Evolutionary conservation across 1,139 yeast species (phyloP).

Genomic region (Candida sanyaensis): DNA sequence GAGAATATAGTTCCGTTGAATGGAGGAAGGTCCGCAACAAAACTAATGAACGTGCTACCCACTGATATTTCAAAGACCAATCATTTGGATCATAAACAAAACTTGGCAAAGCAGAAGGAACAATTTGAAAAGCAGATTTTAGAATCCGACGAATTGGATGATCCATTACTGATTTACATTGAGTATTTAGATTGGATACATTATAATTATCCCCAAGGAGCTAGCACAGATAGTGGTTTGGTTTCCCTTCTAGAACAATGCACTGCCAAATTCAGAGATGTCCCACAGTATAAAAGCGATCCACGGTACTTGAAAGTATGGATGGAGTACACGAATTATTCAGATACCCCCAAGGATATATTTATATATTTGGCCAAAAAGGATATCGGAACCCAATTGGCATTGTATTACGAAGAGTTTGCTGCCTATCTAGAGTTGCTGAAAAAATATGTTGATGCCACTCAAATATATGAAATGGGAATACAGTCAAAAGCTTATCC

Average conservation of each 20-base stretch:
- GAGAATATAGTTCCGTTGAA: constrained; percentile 75
- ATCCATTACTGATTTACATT: constrained; percentile 74
- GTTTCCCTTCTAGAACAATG: constrained; percentile 69
- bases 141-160: constrained; percentile 65
- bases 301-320: constrained; percentile 78
- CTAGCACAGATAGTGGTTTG: constrained; percentile 66
- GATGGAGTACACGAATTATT: constrained; percentile 70
- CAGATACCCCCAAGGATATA: constrained; percentile 72
- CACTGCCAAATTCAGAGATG: constrained; percentile 68
- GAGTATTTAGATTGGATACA: constrained; percentile 77
- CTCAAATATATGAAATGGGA: constrained; percentile 64
- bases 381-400: constrained; percentile 67
- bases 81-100: constrained; percentile 24
- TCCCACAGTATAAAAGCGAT: constrained; percentile 72
- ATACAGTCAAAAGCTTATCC: constrained; percentile 67
- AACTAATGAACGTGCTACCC: constrained; percentile 51
- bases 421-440: constrained; percentile 63
- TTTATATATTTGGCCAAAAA: constrained; percentile 74
- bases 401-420: constrained; percentile 80
- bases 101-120: constrained; percentile 36
- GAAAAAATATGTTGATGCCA: constrained; percentile 59
- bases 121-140: constrained; percentile 45
- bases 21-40: constrained; percentile 70
- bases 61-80: constrained; percentile 14
- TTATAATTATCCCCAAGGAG: constrained; percentile 67